Conservation (phyloP, 805 yeast genomes). For the Hanseniaspora meyeri region DNA sequence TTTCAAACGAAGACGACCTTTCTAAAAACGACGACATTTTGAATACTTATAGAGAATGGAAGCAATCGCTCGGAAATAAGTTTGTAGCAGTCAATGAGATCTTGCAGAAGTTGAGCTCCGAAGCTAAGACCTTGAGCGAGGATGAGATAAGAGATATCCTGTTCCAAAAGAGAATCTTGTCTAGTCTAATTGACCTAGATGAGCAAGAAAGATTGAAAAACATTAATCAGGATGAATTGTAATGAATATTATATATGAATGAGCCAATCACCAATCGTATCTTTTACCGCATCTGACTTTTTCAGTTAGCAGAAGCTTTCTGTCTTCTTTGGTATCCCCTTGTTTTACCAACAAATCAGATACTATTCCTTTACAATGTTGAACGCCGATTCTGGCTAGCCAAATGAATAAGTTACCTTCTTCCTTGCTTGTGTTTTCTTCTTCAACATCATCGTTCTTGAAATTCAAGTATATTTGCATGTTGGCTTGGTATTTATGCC, state of each 20-base stretch:
- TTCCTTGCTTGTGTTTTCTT: background rate
- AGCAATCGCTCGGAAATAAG: background rate
- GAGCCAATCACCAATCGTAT: conserved; percentile 39
- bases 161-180: conserved; percentile 9
- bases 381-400: conserved; percentile 78
- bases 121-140: background rate
- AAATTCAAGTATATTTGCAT: conserved; percentile 56
- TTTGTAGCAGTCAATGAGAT: background rate
- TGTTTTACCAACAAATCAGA: conserved; percentile 54
- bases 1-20: background rate
- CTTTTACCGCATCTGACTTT: conserved; percentile 40
- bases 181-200: conserved; percentile 2
- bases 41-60: conserved; percentile 1
- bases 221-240: conserved; percentile 2
- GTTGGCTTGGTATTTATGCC: conserved; percentile 90
- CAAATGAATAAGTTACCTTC: conserved; percentile 50
- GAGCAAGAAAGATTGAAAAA: conserved; percentile 1
- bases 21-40: background rate
- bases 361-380: conserved; percentile 60
- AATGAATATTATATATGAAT: background rate
- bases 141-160: background rate
- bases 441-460: conserved; percentile 27
- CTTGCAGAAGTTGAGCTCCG: background rate
- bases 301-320: conserved; percentile 57
- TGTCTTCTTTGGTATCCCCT: conserved; percentile 37